phyloP scores from a whole-genome alignment of 2,329 filamentous ascomycete genomes.

The Erysiphe pisi region DNA sequence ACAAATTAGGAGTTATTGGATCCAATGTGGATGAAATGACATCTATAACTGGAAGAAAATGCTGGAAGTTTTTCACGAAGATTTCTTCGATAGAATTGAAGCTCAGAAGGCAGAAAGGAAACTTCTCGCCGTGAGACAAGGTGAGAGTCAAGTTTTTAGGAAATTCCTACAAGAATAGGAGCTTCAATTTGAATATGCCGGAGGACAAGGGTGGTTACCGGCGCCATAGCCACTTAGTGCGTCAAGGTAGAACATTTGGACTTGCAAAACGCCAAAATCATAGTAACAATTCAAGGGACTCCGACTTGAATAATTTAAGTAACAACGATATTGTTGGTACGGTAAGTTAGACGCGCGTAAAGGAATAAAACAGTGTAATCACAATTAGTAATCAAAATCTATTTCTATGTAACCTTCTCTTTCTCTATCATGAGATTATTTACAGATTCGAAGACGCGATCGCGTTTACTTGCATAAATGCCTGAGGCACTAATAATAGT shows the following conservation, averaged over 20 bases:
- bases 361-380: no score
- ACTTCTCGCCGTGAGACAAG: neutral
- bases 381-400: neutral
- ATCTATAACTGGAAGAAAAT: no score
- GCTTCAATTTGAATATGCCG: constrained; percentile 14
- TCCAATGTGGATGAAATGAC: no score
- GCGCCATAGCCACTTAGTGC: neutral
- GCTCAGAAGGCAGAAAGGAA: neutral
- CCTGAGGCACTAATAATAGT: no score
- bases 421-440: no score
- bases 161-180: constrained; percentile 22
- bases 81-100: neutral
- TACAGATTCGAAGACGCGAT: no score
- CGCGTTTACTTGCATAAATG: no score
- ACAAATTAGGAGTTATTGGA: no score
- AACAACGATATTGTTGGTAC: neutral
- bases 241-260: neutral
- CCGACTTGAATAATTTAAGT: neutral
- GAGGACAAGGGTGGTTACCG: no score
- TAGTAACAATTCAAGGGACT: neutral
- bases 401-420: no score
- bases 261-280: neutral
- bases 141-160: neutral
- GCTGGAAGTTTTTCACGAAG: neutral
- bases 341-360: no score